Evolutionary conservation across 164 flowering plant genomes (phyloP).

Genomic region (Umbilicus rupestris): DNA sequence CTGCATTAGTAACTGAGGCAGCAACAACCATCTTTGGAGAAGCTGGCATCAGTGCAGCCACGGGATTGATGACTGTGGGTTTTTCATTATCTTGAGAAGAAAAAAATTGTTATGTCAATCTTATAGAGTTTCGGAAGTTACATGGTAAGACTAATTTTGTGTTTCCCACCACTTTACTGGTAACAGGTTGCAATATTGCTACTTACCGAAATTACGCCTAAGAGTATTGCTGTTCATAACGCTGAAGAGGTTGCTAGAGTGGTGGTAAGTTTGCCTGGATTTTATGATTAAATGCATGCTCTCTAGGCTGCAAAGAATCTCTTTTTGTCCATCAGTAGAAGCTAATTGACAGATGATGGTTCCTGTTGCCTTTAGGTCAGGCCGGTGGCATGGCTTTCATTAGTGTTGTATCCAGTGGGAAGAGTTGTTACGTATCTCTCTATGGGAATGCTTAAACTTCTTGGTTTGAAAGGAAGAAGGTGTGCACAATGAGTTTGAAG

Average conservation of each 20-base stretch:
- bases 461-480: conserved; percentile 95
- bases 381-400: conserved; percentile 99
- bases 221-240: conserved; percentile 95
- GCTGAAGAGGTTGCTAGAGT: conserved; percentile 91
- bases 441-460: conserved; percentile 87
- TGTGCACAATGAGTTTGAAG: conserved; percentile 15
- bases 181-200: conserved; percentile 84
- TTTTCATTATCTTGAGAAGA: neutral
- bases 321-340: neutral
- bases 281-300: neutral
- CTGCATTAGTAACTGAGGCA: conserved; percentile 97
- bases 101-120: neutral
- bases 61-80: conserved; percentile 97
- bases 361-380: conserved; percentile 60
- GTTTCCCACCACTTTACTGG: neutral
- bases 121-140: neutral
- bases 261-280: conserved; percentile 57
- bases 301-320: neutral
- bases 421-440: conserved; percentile 86
- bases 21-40: conserved; percentile 94
- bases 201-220: conserved; percentile 95
- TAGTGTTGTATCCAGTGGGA: conserved; percentile 91
- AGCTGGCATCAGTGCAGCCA: conserved; percentile 97
- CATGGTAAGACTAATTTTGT: neutral
- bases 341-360: conserved; percentile 15